Conservation (phyloP, 768 basidiomycete genomes). For the Coprinopsis strossmayeri region DNA sequence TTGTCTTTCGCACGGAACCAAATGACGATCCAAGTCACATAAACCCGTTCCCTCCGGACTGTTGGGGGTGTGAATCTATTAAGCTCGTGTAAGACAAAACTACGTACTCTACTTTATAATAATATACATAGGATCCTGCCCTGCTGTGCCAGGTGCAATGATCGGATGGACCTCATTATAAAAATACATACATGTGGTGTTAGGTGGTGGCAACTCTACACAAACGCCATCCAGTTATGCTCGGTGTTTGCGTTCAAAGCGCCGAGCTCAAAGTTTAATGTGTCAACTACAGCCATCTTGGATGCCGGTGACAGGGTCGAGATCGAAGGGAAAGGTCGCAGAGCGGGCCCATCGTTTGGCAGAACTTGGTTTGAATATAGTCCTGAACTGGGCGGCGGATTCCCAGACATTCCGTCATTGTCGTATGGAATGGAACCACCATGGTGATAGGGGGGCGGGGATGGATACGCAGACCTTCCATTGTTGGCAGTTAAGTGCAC, state of each 20-base stretch:
- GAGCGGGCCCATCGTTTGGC: constrained; percentile 21
- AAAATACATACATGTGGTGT: constrained; percentile 5
- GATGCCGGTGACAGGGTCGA: constrained; percentile 23
- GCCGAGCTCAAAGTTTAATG: constrained; percentile 42
- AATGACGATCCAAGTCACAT: constrained; percentile 1
- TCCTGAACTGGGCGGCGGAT: constrained; percentile 13
- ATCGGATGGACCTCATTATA: too few species aligned
- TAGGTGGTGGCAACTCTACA: constrained; percentile 20
- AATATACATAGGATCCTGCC: too few species aligned
- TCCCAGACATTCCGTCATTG: background rate
- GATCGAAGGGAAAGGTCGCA: constrained; percentile 17
- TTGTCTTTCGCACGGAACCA: constrained; percentile 1
- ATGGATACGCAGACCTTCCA: background rate
- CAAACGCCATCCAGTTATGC: constrained; percentile 44
- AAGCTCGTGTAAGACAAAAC: too few species aligned
- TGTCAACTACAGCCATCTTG: constrained; percentile 37
- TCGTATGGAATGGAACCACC: constrained; percentile 4
- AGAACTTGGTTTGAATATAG: constrained; percentile 28
- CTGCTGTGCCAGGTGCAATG: too few species aligned
- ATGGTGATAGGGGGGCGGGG: background rate
- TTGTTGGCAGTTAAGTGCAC: background rate
- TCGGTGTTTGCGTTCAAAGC: constrained; percentile 35
- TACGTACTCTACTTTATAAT: too few species aligned
- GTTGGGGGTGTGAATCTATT: too few species aligned
- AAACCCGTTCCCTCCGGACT: constrained; percentile 1